phyloP scores from a whole-genome alignment of 345 rosid genomes.

The Turritis glabra region DNA sequence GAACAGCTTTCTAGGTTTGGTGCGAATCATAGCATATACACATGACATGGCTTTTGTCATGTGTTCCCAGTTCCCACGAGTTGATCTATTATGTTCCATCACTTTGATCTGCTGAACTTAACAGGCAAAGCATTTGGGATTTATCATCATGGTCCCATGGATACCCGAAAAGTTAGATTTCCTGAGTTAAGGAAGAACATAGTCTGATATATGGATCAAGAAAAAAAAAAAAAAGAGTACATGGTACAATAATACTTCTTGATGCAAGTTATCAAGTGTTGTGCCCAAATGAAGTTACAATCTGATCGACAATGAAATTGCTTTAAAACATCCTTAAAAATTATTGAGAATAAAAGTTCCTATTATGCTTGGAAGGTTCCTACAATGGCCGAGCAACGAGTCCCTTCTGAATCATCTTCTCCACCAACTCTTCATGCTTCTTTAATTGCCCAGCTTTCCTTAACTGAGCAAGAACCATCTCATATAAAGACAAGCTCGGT shows the following conservation, averaged over 20 bases:
- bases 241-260: slow-evolving; percentile 5
- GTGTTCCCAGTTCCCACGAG: background rate
- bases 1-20: background rate
- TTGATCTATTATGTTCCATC: background rate
- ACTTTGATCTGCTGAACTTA: background rate
- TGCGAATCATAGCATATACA: background rate
- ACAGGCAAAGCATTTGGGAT: background rate
- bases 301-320: background rate
- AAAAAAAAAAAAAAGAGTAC: background rate
- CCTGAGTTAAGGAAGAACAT: background rate
- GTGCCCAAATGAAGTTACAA: slow-evolving; percentile 1
- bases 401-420: slow-evolving; percentile 64
- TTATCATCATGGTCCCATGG: background rate
- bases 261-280: background rate
- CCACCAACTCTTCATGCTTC: slow-evolving; percentile 95
- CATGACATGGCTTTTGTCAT: background rate
- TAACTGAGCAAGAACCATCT: slow-evolving; percentile 73
- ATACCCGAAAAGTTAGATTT: background rate
- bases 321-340: background rate
- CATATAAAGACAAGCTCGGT: slow-evolving; percentile 65
- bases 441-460: slow-evolving; percentile 77
- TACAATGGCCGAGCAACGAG: slow-evolving; percentile 40
- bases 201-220: background rate
- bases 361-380: slow-evolving; percentile 18
- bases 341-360: background rate